A percentile compares a stretch with the other conserved stretches of the same genome.
Conservation (phyloP, 2,329 filamentous ascomycete genomes). For the Diaporthe velutina region DNA sequence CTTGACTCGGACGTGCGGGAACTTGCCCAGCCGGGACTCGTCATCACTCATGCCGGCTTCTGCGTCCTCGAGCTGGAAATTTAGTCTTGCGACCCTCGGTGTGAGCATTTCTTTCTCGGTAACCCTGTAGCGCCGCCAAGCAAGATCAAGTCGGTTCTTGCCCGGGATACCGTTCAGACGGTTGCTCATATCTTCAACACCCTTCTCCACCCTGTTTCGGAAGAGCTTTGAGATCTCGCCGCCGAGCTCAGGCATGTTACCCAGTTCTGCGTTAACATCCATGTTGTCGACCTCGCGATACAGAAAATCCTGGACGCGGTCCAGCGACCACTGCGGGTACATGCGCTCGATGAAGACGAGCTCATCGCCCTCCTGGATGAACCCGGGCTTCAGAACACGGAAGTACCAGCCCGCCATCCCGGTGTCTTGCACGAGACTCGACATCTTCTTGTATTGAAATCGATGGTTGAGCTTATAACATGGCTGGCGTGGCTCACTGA, state of each 20-base stretch:
- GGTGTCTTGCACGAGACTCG: neutral
- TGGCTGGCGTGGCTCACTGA: slow-evolving; percentile 13
- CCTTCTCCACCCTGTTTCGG: neutral
- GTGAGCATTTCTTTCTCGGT: slow-evolving; percentile 1
- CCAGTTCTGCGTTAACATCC: neutral
- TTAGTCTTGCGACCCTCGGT: neutral
- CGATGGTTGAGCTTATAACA: slow-evolving; percentile 23
- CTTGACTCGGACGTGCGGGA: neutral
- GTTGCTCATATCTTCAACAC: slow-evolving; percentile 6
- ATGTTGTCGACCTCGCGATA: slow-evolving; percentile 4
- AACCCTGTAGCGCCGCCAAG: neutral
- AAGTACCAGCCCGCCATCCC: slow-evolving; percentile 1
- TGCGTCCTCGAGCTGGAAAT: neutral
- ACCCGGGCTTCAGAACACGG: neutral
- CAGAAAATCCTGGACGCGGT: slow-evolving; percentile 32
- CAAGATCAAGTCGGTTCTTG: neutral
- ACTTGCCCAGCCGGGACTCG: neutral
- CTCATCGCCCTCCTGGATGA: slow-evolving; percentile 8
- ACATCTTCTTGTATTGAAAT: neutral
- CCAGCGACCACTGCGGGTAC: slow-evolving; percentile 10
- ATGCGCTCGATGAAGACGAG: neutral
- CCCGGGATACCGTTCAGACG: slow-evolving; percentile 1
- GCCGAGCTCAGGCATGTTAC: neutral
- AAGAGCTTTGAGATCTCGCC: slow-evolving; percentile 7
- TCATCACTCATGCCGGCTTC: neutral